These are phyloP conservation scores for Naganishia vishniacii DNA, from an alignment of 768 basidiomycete species.

Conservation along the genomic window DNA sequence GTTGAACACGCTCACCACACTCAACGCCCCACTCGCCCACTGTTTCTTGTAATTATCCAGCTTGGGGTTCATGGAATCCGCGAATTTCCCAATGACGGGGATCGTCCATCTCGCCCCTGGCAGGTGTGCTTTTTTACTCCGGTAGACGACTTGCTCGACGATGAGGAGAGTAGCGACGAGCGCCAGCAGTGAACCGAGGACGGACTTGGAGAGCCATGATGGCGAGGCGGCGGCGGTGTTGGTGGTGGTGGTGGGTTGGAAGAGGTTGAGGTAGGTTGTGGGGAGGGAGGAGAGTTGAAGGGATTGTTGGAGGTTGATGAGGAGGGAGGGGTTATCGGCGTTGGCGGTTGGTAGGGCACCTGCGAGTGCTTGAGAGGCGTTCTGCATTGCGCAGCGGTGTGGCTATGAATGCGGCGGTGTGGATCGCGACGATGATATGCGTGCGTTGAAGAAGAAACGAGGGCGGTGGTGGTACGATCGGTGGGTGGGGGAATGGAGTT, in stretches of 20 bases:
- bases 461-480: too few species aligned
- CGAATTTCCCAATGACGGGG: slow-evolving; percentile 94
- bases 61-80: slow-evolving; percentile 82
- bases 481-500: too few species aligned
- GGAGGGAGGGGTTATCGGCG: not conserved
- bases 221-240: not conserved
- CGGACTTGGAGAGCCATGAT: slow-evolving; percentile 17
- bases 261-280: not conserved
- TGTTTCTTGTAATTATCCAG: slow-evolving; percentile 87
- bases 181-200: slow-evolving; percentile 48
- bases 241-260: not conserved
- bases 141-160: slow-evolving; percentile 80
- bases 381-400: too few species aligned
- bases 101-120: slow-evolving; percentile 90
- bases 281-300: not conserved
- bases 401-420: too few species aligned
- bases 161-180: slow-evolving; percentile 69
- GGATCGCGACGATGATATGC: too few species aligned
- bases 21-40: slow-evolving; percentile 83
- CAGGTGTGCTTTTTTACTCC: slow-evolving; percentile 78
- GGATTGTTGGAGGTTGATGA: slow-evolving; percentile 8
- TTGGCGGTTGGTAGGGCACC: slow-evolving; percentile 1
- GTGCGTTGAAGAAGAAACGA: too few species aligned
- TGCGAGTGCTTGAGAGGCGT: slow-evolving; percentile 17
- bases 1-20: slow-evolving; percentile 91